Evolutionary conservation across 2,329 filamentous ascomycete species (phyloP).

Genomic region (Gyromitra esculenta): DNA sequence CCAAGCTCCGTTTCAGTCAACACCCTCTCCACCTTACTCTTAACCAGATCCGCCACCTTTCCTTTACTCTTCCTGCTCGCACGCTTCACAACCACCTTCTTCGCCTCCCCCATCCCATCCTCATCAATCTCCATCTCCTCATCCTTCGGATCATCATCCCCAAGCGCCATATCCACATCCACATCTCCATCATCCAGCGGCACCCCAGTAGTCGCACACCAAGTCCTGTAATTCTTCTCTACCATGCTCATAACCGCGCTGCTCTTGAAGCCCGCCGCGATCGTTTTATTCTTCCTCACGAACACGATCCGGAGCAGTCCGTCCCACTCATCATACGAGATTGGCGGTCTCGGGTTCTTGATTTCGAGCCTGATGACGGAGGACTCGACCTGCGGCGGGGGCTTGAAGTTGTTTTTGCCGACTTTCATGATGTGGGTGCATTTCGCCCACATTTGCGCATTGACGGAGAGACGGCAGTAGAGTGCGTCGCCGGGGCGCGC

Average conservation of each 20-base stretch:
- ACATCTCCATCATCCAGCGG: constrained; percentile 59
- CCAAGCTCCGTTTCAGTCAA: constrained; percentile 80
- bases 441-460: constrained; percentile 90
- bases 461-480: constrained; percentile 89
- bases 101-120: constrained; percentile 65
- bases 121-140: constrained; percentile 65
- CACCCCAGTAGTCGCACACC: constrained; percentile 83
- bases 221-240: constrained; percentile 88
- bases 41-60: constrained; percentile 81
- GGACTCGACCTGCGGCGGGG: constrained; percentile 90
- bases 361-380: constrained; percentile 90
- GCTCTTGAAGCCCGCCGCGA: constrained; percentile 80
- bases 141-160: constrained; percentile 57
- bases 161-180: constrained; percentile 60
- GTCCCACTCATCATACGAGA: constrained; percentile 95
- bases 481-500: constrained; percentile 87
- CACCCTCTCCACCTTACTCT: constrained; percentile 85
- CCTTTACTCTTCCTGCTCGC: constrained; percentile 72
- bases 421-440: constrained; percentile 72
- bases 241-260: constrained; percentile 83
- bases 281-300: constrained; percentile 87
- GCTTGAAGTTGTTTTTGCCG: constrained; percentile 94
- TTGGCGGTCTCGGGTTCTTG: constrained; percentile 83
- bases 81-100: constrained; percentile 60
- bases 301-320: constrained; percentile 85